phyloP scores from a whole-genome alignment of 345 rosid species.

The Limnanthes douglasii region DNA sequence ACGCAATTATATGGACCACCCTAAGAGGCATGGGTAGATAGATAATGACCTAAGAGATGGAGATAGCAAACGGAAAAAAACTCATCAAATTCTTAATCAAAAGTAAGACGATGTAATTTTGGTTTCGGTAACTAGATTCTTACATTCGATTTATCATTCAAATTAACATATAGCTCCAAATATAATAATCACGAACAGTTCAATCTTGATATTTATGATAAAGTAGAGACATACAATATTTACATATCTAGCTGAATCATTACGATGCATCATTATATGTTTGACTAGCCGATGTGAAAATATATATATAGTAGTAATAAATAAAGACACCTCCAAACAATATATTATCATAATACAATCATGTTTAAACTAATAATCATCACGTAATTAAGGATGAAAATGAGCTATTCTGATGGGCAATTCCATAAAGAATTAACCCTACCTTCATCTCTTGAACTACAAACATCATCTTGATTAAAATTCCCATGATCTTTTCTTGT shows the following conservation, averaged over 20 bases:
- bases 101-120: too few species aligned
- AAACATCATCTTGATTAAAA: constrained; percentile 23
- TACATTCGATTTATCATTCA: too few species aligned
- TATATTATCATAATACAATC: background rate
- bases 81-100: too few species aligned
- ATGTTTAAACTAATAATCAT: too few species aligned
- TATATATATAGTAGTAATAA: background rate
- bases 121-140: too few species aligned
- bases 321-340: background rate
- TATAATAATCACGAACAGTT: too few species aligned
- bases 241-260: background rate
- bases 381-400: too few species aligned
- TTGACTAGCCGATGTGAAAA: background rate
- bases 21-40: too few species aligned
- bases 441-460: constrained; percentile 26
- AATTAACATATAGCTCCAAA: too few species aligned
- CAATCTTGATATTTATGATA: background rate
- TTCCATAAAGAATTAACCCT: constrained; percentile 68
- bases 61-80: too few species aligned
- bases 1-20: too few species aligned
- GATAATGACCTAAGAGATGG: too few species aligned
- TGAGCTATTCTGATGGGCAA: constrained; percentile 55
- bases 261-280: background rate
- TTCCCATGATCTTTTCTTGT: constrained; percentile 24
- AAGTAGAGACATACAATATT: background rate